Evolutionary conservation across 257 asterid species (phyloP).

Genomic region (Cynanchum wilfordii): DNA sequence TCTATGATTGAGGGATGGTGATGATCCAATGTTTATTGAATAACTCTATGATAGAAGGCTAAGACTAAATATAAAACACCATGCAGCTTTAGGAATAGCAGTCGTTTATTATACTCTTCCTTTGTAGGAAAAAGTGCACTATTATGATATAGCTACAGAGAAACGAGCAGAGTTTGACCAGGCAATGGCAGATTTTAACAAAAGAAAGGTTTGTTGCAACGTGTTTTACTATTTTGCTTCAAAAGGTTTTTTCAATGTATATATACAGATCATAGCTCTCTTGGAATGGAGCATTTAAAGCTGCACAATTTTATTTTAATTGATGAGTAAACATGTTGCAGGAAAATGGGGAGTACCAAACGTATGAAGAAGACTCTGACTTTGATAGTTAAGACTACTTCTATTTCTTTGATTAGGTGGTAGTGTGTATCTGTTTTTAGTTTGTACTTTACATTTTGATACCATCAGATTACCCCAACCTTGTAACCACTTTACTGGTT

Average conservation of each 20-base stretch:
- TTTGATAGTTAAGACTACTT: constrained; percentile 33
- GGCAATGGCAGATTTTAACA: constrained; percentile 63
- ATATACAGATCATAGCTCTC: not conserved
- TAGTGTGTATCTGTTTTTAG: constrained; percentile 4
- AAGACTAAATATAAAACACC: not conserved
- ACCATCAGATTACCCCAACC: not conserved
- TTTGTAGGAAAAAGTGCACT: constrained; percentile 73
- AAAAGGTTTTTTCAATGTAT: not conserved
- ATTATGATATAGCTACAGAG: constrained; percentile 87
- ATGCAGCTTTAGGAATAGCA: constrained; percentile 1
- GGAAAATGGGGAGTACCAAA: constrained; percentile 74
- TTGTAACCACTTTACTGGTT: not conserved
- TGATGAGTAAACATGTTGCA: constrained; percentile 29
- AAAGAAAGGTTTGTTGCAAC: constrained; percentile 42
- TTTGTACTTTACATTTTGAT: not conserved
- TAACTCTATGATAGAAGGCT: not conserved
- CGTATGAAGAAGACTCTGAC: constrained; percentile 57
- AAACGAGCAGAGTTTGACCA: constrained; percentile 83
- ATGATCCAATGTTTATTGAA: not conserved
- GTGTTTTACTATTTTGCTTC: not conserved
- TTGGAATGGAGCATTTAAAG: not conserved
- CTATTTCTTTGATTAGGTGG: not conserved
- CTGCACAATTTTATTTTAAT: not conserved
- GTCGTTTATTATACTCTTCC: constrained; percentile 13
- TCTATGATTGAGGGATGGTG: not conserved